Evolutionary conservation across 2,329 filamentous ascomycete genomes (phyloP), one percentile per base, ranked within the genome.

Genomic region (Rutstroemia sp.): DNA sequence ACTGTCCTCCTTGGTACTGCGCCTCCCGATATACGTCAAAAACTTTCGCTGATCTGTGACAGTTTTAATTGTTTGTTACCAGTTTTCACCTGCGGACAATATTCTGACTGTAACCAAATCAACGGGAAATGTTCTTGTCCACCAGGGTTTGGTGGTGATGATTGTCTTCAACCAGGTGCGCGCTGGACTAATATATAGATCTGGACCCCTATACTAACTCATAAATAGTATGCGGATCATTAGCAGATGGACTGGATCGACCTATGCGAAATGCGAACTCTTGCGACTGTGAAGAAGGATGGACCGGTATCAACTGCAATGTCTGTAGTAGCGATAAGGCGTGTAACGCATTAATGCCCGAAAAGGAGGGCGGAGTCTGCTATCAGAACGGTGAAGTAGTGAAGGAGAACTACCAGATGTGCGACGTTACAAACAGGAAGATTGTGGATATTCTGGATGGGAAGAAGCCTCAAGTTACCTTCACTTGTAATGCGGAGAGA

Each of bases 61-160:
- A 92, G 94, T 77, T 99, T 99, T 80, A 97, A 99, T 81, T 99
- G 94, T 75, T 88, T 96, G 58, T 82, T 99, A 16, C 92, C 94
- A 27, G 90, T 89, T 61, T 95, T 96, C 71, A 85, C 84, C 61
- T 99, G 94, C 72, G 85, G 89, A 61, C 94, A 99, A 74, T 99
- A 88, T 70, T 88, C 91, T 38, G 79, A 84, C 37, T 99, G 94
- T 72, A 95, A 94, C 71, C 83, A 87, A 67, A 91, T 85, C 68
- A 95, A 90, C 66, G 94, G 94, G 50, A 92, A 95, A 77, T 99
- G 94, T 74, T 81, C 86, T 58, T 99, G 94, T 71, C 92, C 92
- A 8, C 79, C 90, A 18, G 94, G 94, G 38, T 99, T 95, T 70
- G 94, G 92, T 59, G 92, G 92, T 57, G 90, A 96, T 67, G 92